A percentile compares a stretch with the other conserved stretches of the same genome.
phyloP scores from a whole-genome alignment of 179 eudicot species.

The Gypsophila paniculata region DNA sequence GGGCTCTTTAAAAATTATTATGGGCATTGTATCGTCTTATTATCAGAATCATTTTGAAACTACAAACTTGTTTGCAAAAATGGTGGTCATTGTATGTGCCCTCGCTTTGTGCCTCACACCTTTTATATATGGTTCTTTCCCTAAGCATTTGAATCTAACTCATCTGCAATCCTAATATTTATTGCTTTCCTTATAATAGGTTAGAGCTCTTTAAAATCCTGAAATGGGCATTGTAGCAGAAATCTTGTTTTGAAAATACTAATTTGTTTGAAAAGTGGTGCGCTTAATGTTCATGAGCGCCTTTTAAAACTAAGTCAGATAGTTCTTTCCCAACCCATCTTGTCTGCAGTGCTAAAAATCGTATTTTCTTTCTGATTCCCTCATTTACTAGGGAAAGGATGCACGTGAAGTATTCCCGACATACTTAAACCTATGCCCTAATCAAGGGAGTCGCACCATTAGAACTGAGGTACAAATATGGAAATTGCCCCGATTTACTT shows the following conservation, averaged over 20 bases:
- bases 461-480: constrained; percentile 66
- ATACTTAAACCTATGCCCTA: constrained; percentile 77
- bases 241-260: too few relatives aligned
- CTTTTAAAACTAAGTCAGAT: neutral
- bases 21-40: neutral
- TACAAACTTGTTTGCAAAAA: neutral
- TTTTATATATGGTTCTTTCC: neutral
- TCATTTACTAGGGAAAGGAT: constrained; percentile 35
- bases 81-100: too few relatives aligned
- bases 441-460: constrained; percentile 97
- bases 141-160: neutral
- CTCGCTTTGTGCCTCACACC: too few relatives aligned
- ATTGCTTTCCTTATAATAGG: too few relatives aligned
- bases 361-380: neutral
- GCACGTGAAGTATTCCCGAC: constrained; percentile 49
- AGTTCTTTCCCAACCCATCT: neutral
- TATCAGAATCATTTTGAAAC: too few relatives aligned
- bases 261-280: neutral
- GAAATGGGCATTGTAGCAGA: too few relatives aligned
- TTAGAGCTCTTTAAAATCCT: too few relatives aligned
- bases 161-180: too few relatives aligned
- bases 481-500: neutral
- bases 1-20: too few relatives aligned
- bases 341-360: neutral
- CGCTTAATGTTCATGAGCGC: too few relatives aligned